Percentiles rank a stretch among this genome's conserved stretches.
phyloP scores from a whole-genome alignment of 306 rosid genomes.

The Pyrus communis region DNA sequence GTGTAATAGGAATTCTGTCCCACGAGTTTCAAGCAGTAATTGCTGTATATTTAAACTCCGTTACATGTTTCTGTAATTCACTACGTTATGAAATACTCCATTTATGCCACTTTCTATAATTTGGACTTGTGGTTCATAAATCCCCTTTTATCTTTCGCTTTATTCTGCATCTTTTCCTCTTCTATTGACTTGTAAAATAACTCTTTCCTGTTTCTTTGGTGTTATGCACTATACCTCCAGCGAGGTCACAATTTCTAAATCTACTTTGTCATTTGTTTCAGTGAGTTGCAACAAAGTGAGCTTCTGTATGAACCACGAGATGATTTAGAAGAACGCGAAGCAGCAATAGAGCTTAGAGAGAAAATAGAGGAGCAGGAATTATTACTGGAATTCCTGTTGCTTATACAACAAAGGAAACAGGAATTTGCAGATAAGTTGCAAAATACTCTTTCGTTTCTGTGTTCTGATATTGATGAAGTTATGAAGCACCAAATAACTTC shows the following conservation, averaged over 20 bases:
- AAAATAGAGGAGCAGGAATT: conserved; percentile 78
- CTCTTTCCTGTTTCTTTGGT: background rate
- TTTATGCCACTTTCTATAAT: background rate
- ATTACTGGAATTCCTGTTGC: conserved; percentile 75
- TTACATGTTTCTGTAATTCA: background rate
- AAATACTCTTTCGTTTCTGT: conserved; percentile 69
- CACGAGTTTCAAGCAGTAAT: background rate
- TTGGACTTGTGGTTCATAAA: background rate
- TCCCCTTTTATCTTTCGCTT: background rate
- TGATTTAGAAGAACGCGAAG: conserved; percentile 80
- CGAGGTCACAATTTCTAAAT: conserved; percentile 4
- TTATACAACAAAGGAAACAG: conserved; percentile 68
- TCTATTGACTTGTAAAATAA: background rate
- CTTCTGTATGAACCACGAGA: conserved; percentile 80
- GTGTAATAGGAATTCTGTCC: background rate
- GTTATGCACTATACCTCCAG: background rate
- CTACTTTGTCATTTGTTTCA: conserved; percentile 34
- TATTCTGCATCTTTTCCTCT: background rate
- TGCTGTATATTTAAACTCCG: background rate
- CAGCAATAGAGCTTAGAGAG: conserved; percentile 72
- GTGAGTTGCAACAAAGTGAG: conserved; percentile 77
- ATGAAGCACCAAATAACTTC: conserved; percentile 53
- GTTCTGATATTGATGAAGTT: conserved; percentile 82
- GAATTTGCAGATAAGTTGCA: conserved; percentile 78
- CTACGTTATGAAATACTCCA: background rate